Evolutionary conservation across 73 alveolate genomes (phyloP), one percentile per base, ranked within the genome.

Genomic region (Vitrella brassicaformis): DNA sequence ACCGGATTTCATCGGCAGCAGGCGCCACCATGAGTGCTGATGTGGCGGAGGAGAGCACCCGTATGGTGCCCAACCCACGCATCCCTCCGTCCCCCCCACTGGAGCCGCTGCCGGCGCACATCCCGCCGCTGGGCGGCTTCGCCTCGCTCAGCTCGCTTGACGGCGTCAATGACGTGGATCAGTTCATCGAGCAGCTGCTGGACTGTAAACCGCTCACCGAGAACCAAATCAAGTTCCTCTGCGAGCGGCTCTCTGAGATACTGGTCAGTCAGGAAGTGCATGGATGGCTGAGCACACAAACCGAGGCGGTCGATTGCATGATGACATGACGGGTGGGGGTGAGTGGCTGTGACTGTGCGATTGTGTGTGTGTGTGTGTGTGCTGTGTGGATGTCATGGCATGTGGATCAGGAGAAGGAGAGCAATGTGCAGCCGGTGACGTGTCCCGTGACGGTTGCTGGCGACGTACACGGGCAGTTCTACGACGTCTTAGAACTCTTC

Each of bases 371-470:
- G 56, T 39, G 22, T 39, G 14, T 39, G 56, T n/a, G n/a, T n/a
- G 56, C 22, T 8, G 56, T 8, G 56, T 39, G 22, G 22, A 39
- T 39, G 22, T 8, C 22, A 39, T 14, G 4, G 22, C 22, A 39
- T 39, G 56, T 39, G 56, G 56, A 8, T 4, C 56, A 39, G 56
- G 56, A 56, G 28, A 89, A 89, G 80, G 90, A 93, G 78, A 46
- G 91, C 29, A 89, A 91, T 87, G 86, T 82, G 64, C 78, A 86
- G 73, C 81, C 86, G 30, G 96, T 92, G 22, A 78, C 77, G 71
- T 70, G 88, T 68, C 98, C 98, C 25, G 95, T 92, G 31, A 91
- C 97, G 19, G 85, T 91, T 28, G 90, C 96, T 70, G 98, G 98
- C 27, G 98, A 93, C 85, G 85, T 93, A 32, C 97, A 91, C 77